Evolutionary conservation across 2,329 filamentous ascomycete genomes (phyloP).

Genomic region (Paracoccidioides lutzii): DNA sequence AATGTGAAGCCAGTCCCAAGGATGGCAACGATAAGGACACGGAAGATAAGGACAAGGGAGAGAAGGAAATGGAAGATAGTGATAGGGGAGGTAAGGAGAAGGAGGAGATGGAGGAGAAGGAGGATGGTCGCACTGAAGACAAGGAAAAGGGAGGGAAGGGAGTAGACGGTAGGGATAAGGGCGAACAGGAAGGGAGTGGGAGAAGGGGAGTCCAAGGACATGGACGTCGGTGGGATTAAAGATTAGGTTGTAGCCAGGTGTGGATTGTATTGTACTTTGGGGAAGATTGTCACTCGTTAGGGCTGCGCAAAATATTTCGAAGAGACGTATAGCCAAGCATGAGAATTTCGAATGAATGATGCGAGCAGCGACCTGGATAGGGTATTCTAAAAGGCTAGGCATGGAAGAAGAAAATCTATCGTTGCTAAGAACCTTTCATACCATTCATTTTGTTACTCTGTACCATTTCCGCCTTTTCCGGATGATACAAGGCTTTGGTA

Average conservation of each 20-base stretch:
- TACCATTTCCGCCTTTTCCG: not conserved
- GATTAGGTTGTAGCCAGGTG: not conserved
- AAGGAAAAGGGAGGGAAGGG: not conserved
- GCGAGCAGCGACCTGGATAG: not conserved
- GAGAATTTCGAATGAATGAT: not conserved
- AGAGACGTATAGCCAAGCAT: not conserved
- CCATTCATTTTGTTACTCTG: not conserved
- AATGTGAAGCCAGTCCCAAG: conserved; percentile 5
- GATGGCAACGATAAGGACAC: not conserved
- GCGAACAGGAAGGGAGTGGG: not conserved
- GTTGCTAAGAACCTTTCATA: not conserved
- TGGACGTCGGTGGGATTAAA: not conserved
- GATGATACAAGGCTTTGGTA: not conserved
- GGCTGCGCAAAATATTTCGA: not conserved
- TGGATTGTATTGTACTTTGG: not conserved
- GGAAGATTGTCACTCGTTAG: not conserved
- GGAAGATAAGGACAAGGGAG: not conserved
- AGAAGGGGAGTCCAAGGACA: not conserved
- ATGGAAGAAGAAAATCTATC: not conserved
- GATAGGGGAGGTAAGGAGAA: not conserved
- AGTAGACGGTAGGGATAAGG: not conserved
- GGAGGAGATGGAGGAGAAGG: not conserved
- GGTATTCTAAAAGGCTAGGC: not conserved
- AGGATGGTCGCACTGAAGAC: not conserved
- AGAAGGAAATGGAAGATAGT: not conserved